phyloP scores from a whole-genome alignment of 1,139 yeast species.

The Ashbya aceris region DNA sequence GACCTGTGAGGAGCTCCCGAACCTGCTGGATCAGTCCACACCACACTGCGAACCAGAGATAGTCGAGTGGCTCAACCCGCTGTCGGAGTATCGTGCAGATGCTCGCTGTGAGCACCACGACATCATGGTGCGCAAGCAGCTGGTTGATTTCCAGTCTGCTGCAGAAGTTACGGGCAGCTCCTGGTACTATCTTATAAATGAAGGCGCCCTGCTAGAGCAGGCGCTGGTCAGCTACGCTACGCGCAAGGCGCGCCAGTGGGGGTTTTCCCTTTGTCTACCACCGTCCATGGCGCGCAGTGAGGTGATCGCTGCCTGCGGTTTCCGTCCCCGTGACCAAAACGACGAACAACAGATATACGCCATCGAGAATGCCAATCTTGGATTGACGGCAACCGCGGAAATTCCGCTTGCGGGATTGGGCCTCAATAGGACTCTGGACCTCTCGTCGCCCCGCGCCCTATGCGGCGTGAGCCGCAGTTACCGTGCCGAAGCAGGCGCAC shows the following conservation, averaged over 20 bases:
- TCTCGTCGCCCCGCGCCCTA: constrained; percentile 34
- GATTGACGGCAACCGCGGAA: constrained; percentile 92
- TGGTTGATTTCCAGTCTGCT: constrained; percentile 66
- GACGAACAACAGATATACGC: constrained; percentile 80
- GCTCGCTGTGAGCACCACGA: constrained; percentile 48
- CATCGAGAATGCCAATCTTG: constrained; percentile 41
- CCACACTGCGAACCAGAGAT: constrained; percentile 38
- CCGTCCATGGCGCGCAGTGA: constrained; percentile 81
- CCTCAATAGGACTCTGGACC: constrained; percentile 33
- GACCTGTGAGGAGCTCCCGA: constrained; percentile 51
- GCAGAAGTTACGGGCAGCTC: constrained; percentile 75
- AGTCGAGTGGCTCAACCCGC: constrained; percentile 43
- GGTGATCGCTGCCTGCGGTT: constrained; percentile 83
- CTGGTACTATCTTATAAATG: constrained; percentile 79
- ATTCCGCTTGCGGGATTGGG: constrained; percentile 82
- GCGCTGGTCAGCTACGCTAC: constrained; percentile 79
- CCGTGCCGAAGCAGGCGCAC: constrained; percentile 96
- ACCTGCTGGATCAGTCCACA: constrained; percentile 47
- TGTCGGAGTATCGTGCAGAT: constrained; percentile 21
- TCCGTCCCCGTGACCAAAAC: constrained; percentile 84
- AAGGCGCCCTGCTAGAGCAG: constrained; percentile 83
- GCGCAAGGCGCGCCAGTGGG: constrained; percentile 51
- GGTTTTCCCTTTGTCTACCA: constrained; percentile 67
- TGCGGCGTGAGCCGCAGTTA: constrained; percentile 85
- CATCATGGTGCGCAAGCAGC: constrained; percentile 33